A percentile compares a stretch with the other conserved stretches of the same genome.
These are phyloP conservation scores for Pelargonium nanum DNA, from an alignment of 345 rosid species.

Conservation along the genomic window DNA sequence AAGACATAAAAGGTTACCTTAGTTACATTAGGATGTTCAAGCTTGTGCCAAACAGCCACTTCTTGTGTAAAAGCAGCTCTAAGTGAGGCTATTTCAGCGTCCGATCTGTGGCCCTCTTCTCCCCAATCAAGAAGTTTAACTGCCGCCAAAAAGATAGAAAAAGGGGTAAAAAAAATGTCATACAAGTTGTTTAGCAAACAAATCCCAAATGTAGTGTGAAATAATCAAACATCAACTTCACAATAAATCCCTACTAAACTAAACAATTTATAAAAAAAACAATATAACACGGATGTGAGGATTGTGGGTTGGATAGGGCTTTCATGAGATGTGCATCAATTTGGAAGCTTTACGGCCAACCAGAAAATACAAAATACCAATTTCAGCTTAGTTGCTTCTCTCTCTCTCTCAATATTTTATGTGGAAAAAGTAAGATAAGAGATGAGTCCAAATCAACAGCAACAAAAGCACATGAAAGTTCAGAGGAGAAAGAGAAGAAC, in stretches of 20 bases:
- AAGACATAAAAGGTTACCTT: conserved; percentile 40
- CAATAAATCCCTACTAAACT: not conserved
- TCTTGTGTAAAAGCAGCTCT: conserved; percentile 86
- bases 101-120: conserved; percentile 89
- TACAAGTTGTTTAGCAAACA: no score
- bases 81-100: conserved; percentile 80
- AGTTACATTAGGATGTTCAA: conserved; percentile 90
- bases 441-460: conserved; percentile 9
- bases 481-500: conserved; percentile 15
- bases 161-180: no score
- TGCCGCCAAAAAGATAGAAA: no score
- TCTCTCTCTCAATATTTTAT: conserved; percentile 13
- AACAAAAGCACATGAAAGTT: conserved; percentile 31
- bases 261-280: not conserved
- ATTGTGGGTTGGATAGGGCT: conserved; percentile 1
- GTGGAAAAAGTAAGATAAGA: conserved; percentile 13
- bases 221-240: conserved; percentile 3
- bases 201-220: not conserved
- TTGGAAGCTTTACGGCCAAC: no score
- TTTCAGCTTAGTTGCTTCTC: no score
- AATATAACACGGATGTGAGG: not conserved
- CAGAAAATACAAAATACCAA: no score
- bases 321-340: not conserved
- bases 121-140: conserved; percentile 99
- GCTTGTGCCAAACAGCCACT: conserved; percentile 98